Conservation (phyloP, 2,329 filamentous ascomycete genomes). For the Cladosporium sp. region DNA sequence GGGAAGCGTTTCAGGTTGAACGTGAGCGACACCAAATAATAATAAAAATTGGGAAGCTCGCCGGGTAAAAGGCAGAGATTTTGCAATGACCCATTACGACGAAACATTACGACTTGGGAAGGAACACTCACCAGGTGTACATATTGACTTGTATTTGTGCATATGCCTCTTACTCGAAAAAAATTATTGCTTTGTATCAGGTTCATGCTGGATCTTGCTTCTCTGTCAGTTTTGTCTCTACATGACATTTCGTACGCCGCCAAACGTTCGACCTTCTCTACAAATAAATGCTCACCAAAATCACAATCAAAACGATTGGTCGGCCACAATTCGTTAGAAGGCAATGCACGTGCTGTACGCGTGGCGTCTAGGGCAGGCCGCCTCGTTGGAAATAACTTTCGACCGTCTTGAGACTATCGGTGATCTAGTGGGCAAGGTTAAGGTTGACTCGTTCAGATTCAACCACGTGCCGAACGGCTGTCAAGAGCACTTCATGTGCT, state of each 20-base stretch:
- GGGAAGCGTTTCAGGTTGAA: slow-evolving; percentile 11
- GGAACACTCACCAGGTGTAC: not conserved
- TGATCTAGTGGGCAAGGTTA: not conserved
- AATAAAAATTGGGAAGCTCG: not conserved
- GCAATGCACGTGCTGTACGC: not conserved
- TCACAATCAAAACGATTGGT: not conserved
- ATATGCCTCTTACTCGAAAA: not conserved
- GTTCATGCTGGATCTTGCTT: not conserved
- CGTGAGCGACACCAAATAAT: not conserved
- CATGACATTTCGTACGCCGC: not conserved
- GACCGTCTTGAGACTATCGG: not conserved
- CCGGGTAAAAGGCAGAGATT: not conserved
- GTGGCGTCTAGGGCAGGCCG: not conserved
- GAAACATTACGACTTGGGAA: not conserved
- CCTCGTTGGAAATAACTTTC: not conserved
- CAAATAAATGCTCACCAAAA: not conserved
- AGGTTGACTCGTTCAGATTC: not conserved
- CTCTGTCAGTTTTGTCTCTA: not conserved
- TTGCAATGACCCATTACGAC: not conserved
- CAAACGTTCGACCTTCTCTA: not conserved
- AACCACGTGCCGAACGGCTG: not conserved
- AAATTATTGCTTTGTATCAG: not conserved
- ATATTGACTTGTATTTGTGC: slow-evolving; percentile 3
- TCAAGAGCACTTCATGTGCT: not conserved
- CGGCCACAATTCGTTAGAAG: not conserved